Evolutionary conservation across 1,284 basidiomycete genomes (phyloP).

Genomic region (Rhodotorula sp.): DNA sequence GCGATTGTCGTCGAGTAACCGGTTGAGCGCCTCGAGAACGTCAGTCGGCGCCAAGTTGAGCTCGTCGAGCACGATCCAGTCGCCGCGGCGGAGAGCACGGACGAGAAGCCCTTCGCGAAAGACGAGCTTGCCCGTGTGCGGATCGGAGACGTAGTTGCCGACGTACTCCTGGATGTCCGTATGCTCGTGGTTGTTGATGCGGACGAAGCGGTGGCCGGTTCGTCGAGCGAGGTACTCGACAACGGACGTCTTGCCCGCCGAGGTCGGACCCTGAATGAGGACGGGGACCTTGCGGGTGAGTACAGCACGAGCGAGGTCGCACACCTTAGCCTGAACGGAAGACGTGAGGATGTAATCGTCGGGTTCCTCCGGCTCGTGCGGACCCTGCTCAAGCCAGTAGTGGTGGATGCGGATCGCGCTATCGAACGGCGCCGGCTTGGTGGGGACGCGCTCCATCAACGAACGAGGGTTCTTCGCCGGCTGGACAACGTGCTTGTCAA

Average conservation of each 20-base stretch:
- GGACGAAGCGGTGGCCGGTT: slow-evolving; percentile 93
- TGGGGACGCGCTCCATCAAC: slow-evolving; percentile 54
- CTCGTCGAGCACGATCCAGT: slow-evolving; percentile 99
- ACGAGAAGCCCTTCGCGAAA: slow-evolving; percentile 95
- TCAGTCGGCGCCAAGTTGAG: slow-evolving; percentile 97
- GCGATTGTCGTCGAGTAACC: slow-evolving; percentile 94
- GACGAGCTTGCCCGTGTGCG: slow-evolving; percentile 82
- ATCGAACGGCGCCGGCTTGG: slow-evolving; percentile 59
- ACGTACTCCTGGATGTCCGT: slow-evolving; percentile 98
- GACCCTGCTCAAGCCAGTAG: slow-evolving; percentile 69
- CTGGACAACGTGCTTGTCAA: slow-evolving; percentile 75
- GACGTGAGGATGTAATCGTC: slow-evolving; percentile 88
- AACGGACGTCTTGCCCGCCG: slow-evolving; percentile 95
- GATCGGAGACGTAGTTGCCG: slow-evolving; percentile 93
- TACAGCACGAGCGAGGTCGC: slow-evolving; percentile 88
- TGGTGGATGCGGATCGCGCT: slow-evolving; percentile 72
- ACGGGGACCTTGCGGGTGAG: slow-evolving; percentile 88
- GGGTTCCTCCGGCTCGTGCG: slow-evolving; percentile 63
- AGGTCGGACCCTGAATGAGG: slow-evolving; percentile 96
- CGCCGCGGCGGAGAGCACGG: slow-evolving; percentile 82
- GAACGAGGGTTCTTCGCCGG: slow-evolving; percentile 79
- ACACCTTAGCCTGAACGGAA: slow-evolving; percentile 91
- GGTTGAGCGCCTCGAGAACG: slow-evolving; percentile 94
- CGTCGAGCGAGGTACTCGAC: slow-evolving; percentile 91
- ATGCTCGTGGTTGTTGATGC: slow-evolving; percentile 99